A percentile compares a stretch with the other conserved stretches of the same genome.
Evolutionary conservation across 148 eudicot species (phyloP).

Genomic region (Arbutus unedo): DNA sequence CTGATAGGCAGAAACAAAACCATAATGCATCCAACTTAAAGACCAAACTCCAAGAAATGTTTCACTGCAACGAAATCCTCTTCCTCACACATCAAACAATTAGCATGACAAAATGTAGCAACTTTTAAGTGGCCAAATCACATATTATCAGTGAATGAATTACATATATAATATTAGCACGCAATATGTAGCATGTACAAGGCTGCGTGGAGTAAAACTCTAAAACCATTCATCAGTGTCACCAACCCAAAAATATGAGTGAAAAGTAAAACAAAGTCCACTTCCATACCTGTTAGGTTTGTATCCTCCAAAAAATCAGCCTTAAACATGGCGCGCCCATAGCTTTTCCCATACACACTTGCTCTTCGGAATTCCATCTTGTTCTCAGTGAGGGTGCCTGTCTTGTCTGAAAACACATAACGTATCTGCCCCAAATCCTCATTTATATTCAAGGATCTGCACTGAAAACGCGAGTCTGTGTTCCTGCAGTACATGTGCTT

Average conservation of each 20-base stretch:
- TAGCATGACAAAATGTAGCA: neutral
- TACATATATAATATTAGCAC: neutral
- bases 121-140: neutral
- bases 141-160: neutral
- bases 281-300: conserved; percentile 44
- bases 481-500: conserved; percentile 66
- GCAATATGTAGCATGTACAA: neutral
- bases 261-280: conserved; percentile 13
- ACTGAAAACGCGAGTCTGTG: conserved; percentile 77
- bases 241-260: neutral
- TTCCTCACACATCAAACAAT: too few relatives aligned
- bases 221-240: neutral
- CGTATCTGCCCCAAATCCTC: conserved; percentile 98
- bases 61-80: neutral
- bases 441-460: conserved; percentile 94
- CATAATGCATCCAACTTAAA: neutral
- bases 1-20: neutral
- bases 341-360: conserved; percentile 68
- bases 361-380: conserved; percentile 92
- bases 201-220: neutral
- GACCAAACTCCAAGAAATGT: conserved; percentile 2
- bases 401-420: conserved; percentile 88
- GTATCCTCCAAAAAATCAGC: conserved; percentile 29
- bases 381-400: conserved; percentile 93
- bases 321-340: conserved; percentile 37